Evolutionary conservation across 768 basidiomycete genomes (phyloP).

Genomic region (Gloeopeniophorella convolvens): DNA sequence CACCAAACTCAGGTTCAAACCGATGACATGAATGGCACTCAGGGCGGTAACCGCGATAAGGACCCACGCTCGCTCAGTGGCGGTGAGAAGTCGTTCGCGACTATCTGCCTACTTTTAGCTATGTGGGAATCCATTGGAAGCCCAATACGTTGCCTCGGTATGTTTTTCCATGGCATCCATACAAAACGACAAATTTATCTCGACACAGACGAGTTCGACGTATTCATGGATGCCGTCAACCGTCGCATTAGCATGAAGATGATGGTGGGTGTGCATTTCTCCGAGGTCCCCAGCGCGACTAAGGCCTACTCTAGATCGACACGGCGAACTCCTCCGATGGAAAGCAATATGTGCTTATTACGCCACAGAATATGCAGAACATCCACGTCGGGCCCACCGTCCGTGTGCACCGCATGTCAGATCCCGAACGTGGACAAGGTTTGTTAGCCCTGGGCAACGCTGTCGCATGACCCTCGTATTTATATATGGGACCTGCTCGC

Average conservation of each 20-base stretch:
- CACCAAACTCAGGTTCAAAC: constrained; percentile 57
- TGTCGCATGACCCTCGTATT: constrained; percentile 1
- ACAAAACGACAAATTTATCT: constrained; percentile 2
- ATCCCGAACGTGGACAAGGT: constrained; percentile 66
- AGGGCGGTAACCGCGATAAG: constrained; percentile 56
- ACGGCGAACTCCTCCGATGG: constrained; percentile 81
- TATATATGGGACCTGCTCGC: background rate
- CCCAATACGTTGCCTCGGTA: constrained; percentile 87
- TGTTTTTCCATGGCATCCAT: constrained; percentile 18
- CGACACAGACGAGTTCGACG: constrained; percentile 85
- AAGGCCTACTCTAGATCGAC: constrained; percentile 53
- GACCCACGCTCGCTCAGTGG: constrained; percentile 85
- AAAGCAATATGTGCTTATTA: constrained; percentile 93
- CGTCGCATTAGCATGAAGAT: constrained; percentile 91
- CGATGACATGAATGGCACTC: constrained; percentile 65
- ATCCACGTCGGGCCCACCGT: constrained; percentile 62
- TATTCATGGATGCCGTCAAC: constrained; percentile 95
- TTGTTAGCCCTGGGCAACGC: constrained; percentile 31
- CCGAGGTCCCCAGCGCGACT: constrained; percentile 1
- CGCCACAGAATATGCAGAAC: constrained; percentile 88
- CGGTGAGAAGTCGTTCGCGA: constrained; percentile 96
- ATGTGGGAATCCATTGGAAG: constrained; percentile 96
- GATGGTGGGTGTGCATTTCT: constrained; percentile 54
- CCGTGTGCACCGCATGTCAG: constrained; percentile 69
- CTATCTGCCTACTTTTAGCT: constrained; percentile 88